These are phyloP conservation scores for Coemansia sp. DNA, from an alignment of 192 early-diverging fungal species.

Conservation along the genomic window DNA sequence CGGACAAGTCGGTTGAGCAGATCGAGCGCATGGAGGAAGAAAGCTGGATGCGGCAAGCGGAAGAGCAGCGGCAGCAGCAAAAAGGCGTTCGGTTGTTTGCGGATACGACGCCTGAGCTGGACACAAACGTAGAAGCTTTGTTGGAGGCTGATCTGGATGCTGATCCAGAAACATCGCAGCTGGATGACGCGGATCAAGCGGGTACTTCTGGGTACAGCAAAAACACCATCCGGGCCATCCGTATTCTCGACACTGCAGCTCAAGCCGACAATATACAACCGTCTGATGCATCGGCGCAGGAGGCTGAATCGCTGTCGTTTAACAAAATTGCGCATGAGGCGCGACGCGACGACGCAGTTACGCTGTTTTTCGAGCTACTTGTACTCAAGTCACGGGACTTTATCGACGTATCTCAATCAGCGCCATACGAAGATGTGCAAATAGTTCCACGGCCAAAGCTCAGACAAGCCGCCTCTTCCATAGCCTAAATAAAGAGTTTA, in stretches of 20 bases:
- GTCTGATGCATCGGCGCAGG: conserved; percentile 8
- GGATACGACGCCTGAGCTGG: conserved; percentile 22
- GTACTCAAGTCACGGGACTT: conserved; percentile 86
- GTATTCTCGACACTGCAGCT: conserved; percentile 56
- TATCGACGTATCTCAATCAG: conserved; percentile 75
- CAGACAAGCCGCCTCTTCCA: background rate
- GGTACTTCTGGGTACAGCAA: conserved; percentile 47
- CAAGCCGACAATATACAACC: conserved; percentile 24
- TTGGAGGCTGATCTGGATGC: conserved; percentile 2
- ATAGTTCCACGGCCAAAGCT: conserved; percentile 54
- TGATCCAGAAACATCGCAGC: background rate
- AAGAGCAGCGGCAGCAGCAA: conserved; percentile 27
- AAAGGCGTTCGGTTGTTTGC: conserved; percentile 40
- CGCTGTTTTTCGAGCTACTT: conserved; percentile 90
- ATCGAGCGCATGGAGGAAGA: conserved; percentile 50
- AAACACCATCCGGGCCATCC: conserved; percentile 64
- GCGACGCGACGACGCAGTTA: conserved; percentile 69
- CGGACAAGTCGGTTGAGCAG: conserved; percentile 51
- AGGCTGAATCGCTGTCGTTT: conserved; percentile 31
- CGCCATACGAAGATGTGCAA: conserved; percentile 81
- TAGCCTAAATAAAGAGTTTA: background rate
- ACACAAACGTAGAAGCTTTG: conserved; percentile 12
- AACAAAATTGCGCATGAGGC: conserved; percentile 40
- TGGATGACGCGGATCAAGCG: background rate
- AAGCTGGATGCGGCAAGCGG: conserved; percentile 43